Conservation (phyloP, 2,329 filamentous ascomycete species). For the Nemania serpens region DNA sequence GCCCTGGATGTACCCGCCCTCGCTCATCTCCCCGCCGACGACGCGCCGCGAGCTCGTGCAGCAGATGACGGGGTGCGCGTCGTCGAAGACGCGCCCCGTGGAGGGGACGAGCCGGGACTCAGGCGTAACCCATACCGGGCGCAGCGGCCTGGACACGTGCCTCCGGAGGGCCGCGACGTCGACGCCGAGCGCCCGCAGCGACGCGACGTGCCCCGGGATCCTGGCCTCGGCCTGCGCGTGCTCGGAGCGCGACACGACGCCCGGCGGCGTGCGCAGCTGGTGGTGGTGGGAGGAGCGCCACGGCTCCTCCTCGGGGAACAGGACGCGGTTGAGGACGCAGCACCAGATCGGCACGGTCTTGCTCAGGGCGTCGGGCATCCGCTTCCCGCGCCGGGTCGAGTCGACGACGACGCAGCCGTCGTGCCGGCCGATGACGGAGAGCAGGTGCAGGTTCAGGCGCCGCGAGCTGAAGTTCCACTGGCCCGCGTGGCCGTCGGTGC, state of each 20-base stretch:
- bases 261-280: slow-evolving; percentile 51
- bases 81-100: slow-evolving; percentile 51
- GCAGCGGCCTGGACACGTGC: slow-evolving; percentile 71
- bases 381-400: slow-evolving; percentile 88
- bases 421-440: slow-evolving; percentile 67
- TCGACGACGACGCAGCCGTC: slow-evolving; percentile 89
- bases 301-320: slow-evolving; percentile 64
- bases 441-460: slow-evolving; percentile 80
- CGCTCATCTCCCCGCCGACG: slow-evolving; percentile 68
- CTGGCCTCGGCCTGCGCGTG: slow-evolving; percentile 75
- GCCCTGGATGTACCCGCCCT: slow-evolving; percentile 83
- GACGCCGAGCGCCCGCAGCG: slow-evolving; percentile 62
- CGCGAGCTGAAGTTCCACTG: slow-evolving; percentile 90
- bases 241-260: slow-evolving; percentile 74
- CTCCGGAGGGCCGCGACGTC: slow-evolving; percentile 58
- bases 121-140: slow-evolving; percentile 80
- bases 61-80: slow-evolving; percentile 76
- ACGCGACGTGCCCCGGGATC: slow-evolving; percentile 59
- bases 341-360: slow-evolving; percentile 97
- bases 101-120: slow-evolving; percentile 57
- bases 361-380: slow-evolving; percentile 91
- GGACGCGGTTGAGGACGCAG: slow-evolving; percentile 76
- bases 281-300: slow-evolving; percentile 46
- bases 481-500: slow-evolving; percentile 89
- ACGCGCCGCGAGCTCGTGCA: slow-evolving; percentile 82